Conservation (phyloP, 768 basidiomycete species). For the Leucocoprinus sp. region DNA sequence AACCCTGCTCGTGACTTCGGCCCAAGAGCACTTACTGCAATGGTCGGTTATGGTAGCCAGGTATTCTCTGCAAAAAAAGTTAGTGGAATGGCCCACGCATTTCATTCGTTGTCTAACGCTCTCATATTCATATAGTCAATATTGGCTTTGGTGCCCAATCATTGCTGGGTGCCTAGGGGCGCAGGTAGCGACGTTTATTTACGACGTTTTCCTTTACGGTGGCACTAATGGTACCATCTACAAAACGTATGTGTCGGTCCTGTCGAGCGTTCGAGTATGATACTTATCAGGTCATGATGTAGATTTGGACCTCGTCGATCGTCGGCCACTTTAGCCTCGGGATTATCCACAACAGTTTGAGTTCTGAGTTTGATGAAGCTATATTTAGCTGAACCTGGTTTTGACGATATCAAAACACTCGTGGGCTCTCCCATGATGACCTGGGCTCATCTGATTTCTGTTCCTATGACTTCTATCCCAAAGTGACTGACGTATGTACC, state of each 20-base stretch:
- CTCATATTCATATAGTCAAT: conserved; percentile 35
- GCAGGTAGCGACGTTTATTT: conserved; percentile 42
- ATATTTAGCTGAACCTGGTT: too few relatives aligned
- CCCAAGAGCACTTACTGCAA: conserved; percentile 56
- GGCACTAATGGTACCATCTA: conserved; percentile 51
- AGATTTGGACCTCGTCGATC: conserved; percentile 1
- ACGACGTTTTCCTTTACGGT: conserved; percentile 51
- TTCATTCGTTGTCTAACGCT: not conserved
- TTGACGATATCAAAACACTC: too few relatives aligned
- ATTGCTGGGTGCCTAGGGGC: conserved; percentile 52
- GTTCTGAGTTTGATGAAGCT: too few relatives aligned
- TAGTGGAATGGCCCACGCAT: not conserved
- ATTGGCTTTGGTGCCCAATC: conserved; percentile 68
- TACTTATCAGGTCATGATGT: not conserved
- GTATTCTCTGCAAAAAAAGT: conserved; percentile 26
- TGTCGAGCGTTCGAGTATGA: not conserved
- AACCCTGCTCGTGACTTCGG: conserved; percentile 42
- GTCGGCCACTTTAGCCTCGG: not conserved
- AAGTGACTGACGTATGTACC: too few relatives aligned
- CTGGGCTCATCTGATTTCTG: too few relatives aligned
- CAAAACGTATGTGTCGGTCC: conserved; percentile 32
- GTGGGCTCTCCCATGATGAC: too few relatives aligned
- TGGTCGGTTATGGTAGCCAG: conserved; percentile 56
- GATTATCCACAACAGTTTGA: not conserved
- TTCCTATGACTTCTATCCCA: too few relatives aligned